Conservation (phyloP, 2,329 filamentous ascomycete genomes). For the Colletotrichum sp. region DNA sequence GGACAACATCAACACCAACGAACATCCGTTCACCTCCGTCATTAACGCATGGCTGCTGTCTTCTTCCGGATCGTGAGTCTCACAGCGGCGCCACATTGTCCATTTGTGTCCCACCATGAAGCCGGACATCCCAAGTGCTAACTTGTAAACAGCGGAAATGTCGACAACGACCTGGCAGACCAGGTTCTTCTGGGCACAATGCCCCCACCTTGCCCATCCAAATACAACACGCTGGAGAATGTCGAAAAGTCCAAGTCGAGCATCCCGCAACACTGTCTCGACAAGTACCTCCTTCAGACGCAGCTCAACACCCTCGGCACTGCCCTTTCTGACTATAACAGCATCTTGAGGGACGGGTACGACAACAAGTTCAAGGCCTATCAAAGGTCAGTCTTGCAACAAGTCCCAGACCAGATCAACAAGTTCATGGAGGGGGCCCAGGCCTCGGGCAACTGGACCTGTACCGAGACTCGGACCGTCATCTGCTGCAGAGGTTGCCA, state of each 20-base stretch:
- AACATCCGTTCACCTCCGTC: slow-evolving; percentile 12
- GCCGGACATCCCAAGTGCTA: neutral
- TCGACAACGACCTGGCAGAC: neutral
- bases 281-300: neutral
- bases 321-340: neutral
- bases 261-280: neutral
- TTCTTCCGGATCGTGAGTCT: slow-evolving; percentile 5
- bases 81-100: neutral
- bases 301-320: neutral
- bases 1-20: slow-evolving; percentile 13
- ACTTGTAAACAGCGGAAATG: neutral
- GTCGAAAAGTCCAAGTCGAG: neutral
- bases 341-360: neutral
- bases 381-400: neutral
- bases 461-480: neutral
- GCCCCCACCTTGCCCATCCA: neutral
- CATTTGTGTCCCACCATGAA: neutral
- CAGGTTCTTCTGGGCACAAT: neutral
- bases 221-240: neutral
- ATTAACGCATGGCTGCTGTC: slow-evolving; percentile 15
- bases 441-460: neutral
- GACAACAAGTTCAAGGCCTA: neutral
- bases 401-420: neutral
- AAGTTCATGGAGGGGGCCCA: neutral
- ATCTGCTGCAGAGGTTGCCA: neutral